Base-by-base conservation (phyloP, 805 yeast species). In the Yueomyces sinensis region DNA sequence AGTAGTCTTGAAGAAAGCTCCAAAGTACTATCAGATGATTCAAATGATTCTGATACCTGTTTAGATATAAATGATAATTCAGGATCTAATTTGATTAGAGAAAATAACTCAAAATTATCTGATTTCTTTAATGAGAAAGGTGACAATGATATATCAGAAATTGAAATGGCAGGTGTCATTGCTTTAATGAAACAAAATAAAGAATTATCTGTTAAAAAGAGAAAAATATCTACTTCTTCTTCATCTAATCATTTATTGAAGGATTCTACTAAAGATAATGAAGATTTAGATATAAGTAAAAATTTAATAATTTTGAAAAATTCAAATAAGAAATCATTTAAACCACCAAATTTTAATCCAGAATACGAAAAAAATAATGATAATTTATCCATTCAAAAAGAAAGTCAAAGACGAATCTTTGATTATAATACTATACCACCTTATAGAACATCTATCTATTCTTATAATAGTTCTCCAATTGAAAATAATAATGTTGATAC, bases 131-230 rank as follows among this genome's bases (percentile, higher is more conserved):
- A 65, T n/a, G 62, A 59, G 30, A 82, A 81, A 51, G 94, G 94
- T n/a, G 70, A 74, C 37, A 58, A 58, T n/a, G 84, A 89, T 4
- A 61, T 83, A 40, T 64, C 76, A 13, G 83, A 76, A 17, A 63
- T 82, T 30, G 94, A 83, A 52, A 68, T 76, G 46, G 89, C 79
- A 54, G 93, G 93, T n/a, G 89, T 82, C 1, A 51, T 76, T 40
- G 70, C 86, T 5, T 55, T 82, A 14, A 61, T 70, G 39, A 59
- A 61, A 15, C 68, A 64, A 29, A 35, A 48, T 15, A 41, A 30
- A 17, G 33, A 32, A 11, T 17, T 27, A 40, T 41, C 24, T 7
- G 11, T 7, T 7, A 25, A n/a, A 25, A 11, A 13, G 14, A 9
- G 28, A n/a, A 25, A 25, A n/a, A 11, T 25, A n/a, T 13, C 19